Evolutionary conservation across 768 basidiomycete genomes (phyloP), one percentile per base, ranked within the genome.

Genomic region (Kwoniella bestiolae): DNA sequence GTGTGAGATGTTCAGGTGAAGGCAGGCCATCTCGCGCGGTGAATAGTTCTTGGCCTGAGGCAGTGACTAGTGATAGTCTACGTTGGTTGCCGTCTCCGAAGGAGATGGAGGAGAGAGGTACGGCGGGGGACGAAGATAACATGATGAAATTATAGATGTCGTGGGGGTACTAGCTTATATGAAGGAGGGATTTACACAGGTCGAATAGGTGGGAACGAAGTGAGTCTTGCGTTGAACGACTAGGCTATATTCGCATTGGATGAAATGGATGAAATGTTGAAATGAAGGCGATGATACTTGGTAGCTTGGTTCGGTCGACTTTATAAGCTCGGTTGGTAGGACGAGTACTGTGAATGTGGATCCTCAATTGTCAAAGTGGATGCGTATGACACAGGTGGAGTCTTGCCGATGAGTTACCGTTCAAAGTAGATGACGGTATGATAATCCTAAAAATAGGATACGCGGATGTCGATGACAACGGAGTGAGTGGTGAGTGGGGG

Each of bases 61-160:
- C 73, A 3, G 77, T 79, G 53, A 70, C 65, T 47, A 80, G 64
- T 9, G 77, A 76, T 8, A 80, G 60, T 44, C 79, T 66, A 23
- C 74, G 63, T 29, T 60, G 56, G 53, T 67, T 32, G 11, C 59
- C 59, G 16, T 67, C 68, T 12, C 69, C 50, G 56, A 74, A 76
- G 23, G 73, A 56, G 65, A 80, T 76, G 5, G 69, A 71, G 16
- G 66, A 66, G 44, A 80, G 66, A 6, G 79, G 79, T 55, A 80
- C 61, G 26, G 79, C 73, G 23, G 77, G 77, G 34, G 60, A 67
- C 18, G 79, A 73, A 25, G 76, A 78, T 23, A 80, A 69, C 79
- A 80, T 80, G 7, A 47, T 53, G 49, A 35, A 23, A 3, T 8
- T 26, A 41, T 41, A 18, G 8, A 41, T 41, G 38, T n/a, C n/a